These are phyloP conservation scores for Leavenworthia alabamica DNA, from an alignment of 345 rosid genomes.

Conservation along the genomic window DNA sequence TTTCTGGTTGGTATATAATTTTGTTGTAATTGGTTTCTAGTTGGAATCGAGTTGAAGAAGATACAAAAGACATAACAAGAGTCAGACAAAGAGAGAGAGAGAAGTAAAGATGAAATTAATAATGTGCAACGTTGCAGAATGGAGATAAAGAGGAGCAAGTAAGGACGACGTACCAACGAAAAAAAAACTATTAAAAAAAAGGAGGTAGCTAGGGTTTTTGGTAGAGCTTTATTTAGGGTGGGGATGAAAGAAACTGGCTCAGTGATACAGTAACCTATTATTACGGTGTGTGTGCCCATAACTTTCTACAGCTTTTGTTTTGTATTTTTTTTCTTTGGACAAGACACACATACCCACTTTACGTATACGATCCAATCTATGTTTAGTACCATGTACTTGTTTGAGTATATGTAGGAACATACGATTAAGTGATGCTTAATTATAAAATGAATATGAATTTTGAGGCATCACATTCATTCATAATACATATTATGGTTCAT, in stretches of 20 bases:
- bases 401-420: not conserved
- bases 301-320: slow-evolving; percentile 24
- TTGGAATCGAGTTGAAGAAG: slow-evolving; percentile 26
- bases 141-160: slow-evolving; percentile 23
- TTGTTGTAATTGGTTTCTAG: slow-evolving; percentile 16
- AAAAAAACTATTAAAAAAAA: not conserved
- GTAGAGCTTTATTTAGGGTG: slow-evolving; percentile 30
- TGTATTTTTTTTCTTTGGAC: too few relatives aligned
- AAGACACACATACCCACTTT: too few relatives aligned
- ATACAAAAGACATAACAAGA: slow-evolving; percentile 12
- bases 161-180: slow-evolving; percentile 15
- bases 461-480: not conserved
- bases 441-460: not conserved
- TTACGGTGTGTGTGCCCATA: slow-evolving; percentile 28
- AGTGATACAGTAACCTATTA: slow-evolving; percentile 31
- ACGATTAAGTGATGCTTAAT: slow-evolving; percentile 5
- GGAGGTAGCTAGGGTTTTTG: slow-evolving; percentile 30
- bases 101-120: slow-evolving; percentile 15
- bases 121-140: slow-evolving; percentile 20
- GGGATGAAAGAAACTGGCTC: slow-evolving; percentile 33
- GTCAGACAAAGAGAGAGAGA: slow-evolving; percentile 7
- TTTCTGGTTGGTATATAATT: slow-evolving; percentile 18
- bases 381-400: not conserved
- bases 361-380: not conserved
- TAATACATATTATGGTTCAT: not conserved